A percentile compares a stretch with the other conserved stretches of the same genome.
These are phyloP conservation scores for Debaryomycetaceae sp. DNA, from an alignment of 1,139 yeast species.

Conservation along the genomic window DNA sequence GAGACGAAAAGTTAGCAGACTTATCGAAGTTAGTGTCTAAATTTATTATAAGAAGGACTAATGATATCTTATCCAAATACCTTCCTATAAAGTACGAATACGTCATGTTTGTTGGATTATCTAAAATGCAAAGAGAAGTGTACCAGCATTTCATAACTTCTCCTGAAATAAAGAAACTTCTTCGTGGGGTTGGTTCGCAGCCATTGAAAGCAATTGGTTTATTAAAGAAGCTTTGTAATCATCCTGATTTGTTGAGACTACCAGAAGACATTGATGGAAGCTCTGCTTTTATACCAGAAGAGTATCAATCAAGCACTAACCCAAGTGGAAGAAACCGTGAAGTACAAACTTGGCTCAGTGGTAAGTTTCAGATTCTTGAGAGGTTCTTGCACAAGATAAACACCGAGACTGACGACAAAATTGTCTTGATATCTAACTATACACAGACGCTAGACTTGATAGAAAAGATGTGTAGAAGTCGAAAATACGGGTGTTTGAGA, in stretches of 20 bases:
- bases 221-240: constrained; percentile 86
- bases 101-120: constrained; percentile 82
- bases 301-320: constrained; percentile 46
- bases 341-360: constrained; percentile 58
- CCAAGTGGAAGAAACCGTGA: constrained; percentile 45
- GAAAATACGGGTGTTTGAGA: constrained; percentile 74
- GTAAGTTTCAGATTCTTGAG: constrained; percentile 62
- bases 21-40: constrained; percentile 77
- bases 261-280: constrained; percentile 76
- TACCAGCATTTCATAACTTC: constrained; percentile 78
- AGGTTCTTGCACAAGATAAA: constrained; percentile 76
- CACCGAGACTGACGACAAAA: constrained; percentile 85
- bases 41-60: constrained; percentile 91
- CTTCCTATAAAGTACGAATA: constrained; percentile 95
- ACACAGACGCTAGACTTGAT: constrained; percentile 91
- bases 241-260: constrained; percentile 78
- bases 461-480: constrained; percentile 75
- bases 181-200: constrained; percentile 74
- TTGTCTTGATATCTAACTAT: constrained; percentile 89
- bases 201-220: constrained; percentile 89
- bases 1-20: constrained; percentile 70
- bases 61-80: constrained; percentile 89
- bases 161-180: constrained; percentile 67
- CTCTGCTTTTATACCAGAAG: constrained; percentile 67
- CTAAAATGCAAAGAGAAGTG: constrained; percentile 70